Evolutionary conservation across 2,329 filamentous ascomycete species (phyloP), one percentile per base, ranked within the genome.

Genomic region (Nothopassalora personata): DNA sequence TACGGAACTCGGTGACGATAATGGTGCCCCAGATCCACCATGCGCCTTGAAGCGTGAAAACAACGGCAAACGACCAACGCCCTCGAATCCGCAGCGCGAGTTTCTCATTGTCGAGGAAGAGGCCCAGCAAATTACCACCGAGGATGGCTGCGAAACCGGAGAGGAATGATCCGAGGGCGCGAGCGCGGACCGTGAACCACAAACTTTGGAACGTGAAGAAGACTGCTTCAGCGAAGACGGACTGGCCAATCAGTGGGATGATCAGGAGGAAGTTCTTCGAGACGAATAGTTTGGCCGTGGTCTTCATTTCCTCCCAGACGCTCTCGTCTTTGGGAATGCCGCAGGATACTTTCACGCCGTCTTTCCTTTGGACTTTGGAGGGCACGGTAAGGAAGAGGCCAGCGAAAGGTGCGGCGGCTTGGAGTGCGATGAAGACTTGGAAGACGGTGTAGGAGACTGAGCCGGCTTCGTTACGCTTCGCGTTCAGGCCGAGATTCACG

Each of bases 21-120:
- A 90, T 73, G 0, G 86, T 88, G 0, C 81, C 83, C 87, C 88
- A 91, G 3, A 84, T 77, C 87, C 88, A 91, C 82, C 86, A 89
- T 0, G 77, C 86, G 0, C 87, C 87, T 66, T 89, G 86, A 0
- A 87, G 66, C 0, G 79, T 74, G 15, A 81, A 75, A 47, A 86
- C 79, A 3, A 75, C 58, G 60, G 74, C 76, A 65, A 88, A 89
- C 0, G 83, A 77, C 3, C 71, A 76, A 3, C 86, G 76, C 1
- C 81, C 78, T 5, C 86, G 79, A 0, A 73, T 69, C 60, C 80
- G 82, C 3, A 88, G 74, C 0, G 83, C 71, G 5, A 87, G 70
- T 0, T 74, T 73, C 1, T 77, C 80, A n/a, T 76, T 79, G 62
- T 89, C 87, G 2, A 90, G 78, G 71, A 81, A 89, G 10, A 81